Conservation (phyloP, 176 grass and related monocot genomes). For the Otatea glauca region DNA sequence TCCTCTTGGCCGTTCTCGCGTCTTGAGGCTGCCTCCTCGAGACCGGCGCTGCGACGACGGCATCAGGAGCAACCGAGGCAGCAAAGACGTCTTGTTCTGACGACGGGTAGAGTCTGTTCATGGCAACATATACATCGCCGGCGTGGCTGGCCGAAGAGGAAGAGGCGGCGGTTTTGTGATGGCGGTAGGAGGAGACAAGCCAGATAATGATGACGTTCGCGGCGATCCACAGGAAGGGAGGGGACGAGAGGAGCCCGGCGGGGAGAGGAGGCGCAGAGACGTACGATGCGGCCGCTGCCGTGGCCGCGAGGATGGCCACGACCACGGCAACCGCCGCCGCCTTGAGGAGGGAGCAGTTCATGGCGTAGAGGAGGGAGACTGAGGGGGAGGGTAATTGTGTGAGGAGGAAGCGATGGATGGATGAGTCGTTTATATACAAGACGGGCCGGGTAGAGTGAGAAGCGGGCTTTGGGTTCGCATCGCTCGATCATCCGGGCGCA, state of each 20-base stretch:
- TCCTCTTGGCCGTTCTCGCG: constrained; percentile 6
- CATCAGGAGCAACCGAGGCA: neutral
- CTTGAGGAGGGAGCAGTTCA: constrained; percentile 42
- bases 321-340: neutral
- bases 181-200: constrained; percentile 44
- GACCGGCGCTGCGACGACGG: neutral
- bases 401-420: neutral
- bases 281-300: constrained; percentile 23
- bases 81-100: constrained; percentile 8
- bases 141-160: neutral
- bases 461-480: no score
- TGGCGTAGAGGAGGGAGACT: constrained; percentile 8
- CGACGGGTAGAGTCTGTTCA: constrained; percentile 3
- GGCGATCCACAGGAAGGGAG: constrained; percentile 40
- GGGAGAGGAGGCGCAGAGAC: neutral
- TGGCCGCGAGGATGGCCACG: constrained; percentile 22
- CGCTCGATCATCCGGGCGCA: no score
- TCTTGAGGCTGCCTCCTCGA: constrained; percentile 14
- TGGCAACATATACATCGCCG: neutral
- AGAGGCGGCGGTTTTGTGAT: neutral
- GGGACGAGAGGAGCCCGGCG: constrained; percentile 22
- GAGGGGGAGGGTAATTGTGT: neutral
- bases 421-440: constrained; percentile 39
- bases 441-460: neutral
- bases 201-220: constrained; percentile 65